A percentile compares a stretch with the other conserved stretches of the same genome.
phyloP scores from a whole-genome alignment of 768 basidiomycete species.

The Lactarius hatsudake region DNA sequence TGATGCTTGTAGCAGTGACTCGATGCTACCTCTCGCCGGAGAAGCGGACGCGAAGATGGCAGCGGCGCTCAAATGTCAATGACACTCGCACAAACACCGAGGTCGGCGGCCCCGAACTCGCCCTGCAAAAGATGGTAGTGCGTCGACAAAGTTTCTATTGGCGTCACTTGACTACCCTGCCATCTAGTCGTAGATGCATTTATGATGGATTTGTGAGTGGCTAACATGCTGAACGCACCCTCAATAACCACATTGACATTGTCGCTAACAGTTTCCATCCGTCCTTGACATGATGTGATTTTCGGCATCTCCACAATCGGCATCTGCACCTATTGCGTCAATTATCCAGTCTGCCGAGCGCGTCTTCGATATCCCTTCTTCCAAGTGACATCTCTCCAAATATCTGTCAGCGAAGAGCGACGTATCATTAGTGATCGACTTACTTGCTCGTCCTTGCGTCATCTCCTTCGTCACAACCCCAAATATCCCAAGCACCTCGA shows the following conservation, averaged over 20 bases:
- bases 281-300: not conserved
- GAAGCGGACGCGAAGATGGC: no score
- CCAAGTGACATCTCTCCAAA: not conserved
- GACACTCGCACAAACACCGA: no score
- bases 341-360: not conserved
- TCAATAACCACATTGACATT: not conserved
- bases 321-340: not conserved
- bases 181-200: not conserved
- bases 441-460: not conserved
- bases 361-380: not conserved
- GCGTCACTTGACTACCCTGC: not conserved
- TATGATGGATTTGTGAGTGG: not conserved
- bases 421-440: not conserved
- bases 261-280: not conserved
- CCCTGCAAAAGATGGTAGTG: no score
- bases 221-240: not conserved
- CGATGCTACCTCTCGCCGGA: no score
- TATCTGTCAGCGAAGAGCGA: not conserved
- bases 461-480: not conserved
- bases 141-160: no score
- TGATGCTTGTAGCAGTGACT: no score
- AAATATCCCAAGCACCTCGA: not conserved
- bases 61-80: no score
- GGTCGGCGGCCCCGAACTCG: no score
- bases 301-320: not conserved